phyloP scores from a whole-genome alignment of 1,284 basidiomycete species.

The Hypsizygus ulmarius region DNA sequence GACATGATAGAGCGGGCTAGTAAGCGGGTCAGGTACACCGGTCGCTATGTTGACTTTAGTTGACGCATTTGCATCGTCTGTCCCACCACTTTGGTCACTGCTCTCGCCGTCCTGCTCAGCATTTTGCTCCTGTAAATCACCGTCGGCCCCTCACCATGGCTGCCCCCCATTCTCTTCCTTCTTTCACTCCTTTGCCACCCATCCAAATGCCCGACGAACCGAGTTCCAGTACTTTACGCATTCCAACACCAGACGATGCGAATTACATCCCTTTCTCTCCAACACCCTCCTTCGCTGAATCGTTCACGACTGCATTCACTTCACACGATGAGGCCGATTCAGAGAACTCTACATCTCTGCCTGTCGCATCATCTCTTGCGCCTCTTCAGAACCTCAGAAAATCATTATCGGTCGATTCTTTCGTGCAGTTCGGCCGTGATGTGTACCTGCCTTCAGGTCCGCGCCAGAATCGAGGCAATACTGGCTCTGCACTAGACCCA shows the following conservation, averaged over 20 bases:
- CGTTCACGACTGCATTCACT: slow-evolving; percentile 31
- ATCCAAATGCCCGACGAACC: slow-evolving; percentile 20
- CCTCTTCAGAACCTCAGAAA: slow-evolving; percentile 53
- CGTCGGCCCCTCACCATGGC: slow-evolving; percentile 5
- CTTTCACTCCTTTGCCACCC: slow-evolving; percentile 23
- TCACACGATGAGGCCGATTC: slow-evolving; percentile 11
- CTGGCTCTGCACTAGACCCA: slow-evolving; percentile 29
- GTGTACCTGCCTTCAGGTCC: slow-evolving; percentile 29
- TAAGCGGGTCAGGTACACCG: slow-evolving; percentile 1
- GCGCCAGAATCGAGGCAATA: slow-evolving; percentile 35
- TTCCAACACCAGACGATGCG: slow-evolving; percentile 3
- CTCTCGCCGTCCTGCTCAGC: not conserved
- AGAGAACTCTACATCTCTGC: slow-evolving; percentile 14
- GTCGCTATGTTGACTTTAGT: slow-evolving; percentile 11
- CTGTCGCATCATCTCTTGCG: slow-evolving; percentile 23
- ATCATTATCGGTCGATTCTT: slow-evolving; percentile 74
- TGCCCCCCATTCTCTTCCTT: slow-evolving; percentile 12
- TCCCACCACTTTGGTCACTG: not conserved
- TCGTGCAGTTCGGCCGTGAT: slow-evolving; percentile 48
- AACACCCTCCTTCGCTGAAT: slow-evolving; percentile 30
- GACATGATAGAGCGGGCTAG: slow-evolving; percentile 20
- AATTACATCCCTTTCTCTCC: slow-evolving; percentile 18
- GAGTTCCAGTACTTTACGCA: not conserved
- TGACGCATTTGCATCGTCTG: not conserved
- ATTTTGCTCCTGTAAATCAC: not conserved